phyloP scores from a whole-genome alignment of 306 rosid species.

The Lathyrus oleraceus region DNA sequence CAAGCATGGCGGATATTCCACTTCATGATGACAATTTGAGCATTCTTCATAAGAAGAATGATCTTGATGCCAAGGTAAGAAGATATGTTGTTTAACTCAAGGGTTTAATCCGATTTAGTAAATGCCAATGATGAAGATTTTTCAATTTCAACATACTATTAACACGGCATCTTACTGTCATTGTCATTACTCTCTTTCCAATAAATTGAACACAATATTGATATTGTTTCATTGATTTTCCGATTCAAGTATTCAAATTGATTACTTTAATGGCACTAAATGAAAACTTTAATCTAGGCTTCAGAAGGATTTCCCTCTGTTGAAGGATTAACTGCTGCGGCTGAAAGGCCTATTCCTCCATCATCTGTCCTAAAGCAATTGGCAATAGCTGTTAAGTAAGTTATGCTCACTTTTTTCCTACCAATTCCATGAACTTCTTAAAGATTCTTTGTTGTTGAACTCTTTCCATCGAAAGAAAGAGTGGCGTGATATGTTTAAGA shows the following conservation, averaged over 20 bases:
- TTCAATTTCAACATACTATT: not conserved
- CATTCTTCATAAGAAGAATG: conserved; percentile 60
- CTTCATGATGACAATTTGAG: conserved; percentile 66
- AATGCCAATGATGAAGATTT: conserved; percentile 11
- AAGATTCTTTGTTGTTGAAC: not conserved
- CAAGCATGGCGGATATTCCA: conserved; percentile 53
- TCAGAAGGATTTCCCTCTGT: conserved; percentile 60
- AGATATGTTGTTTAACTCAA: conserved; percentile 17
- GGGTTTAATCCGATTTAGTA: conserved; percentile 21
- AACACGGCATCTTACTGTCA: not conserved
- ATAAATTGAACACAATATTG: conserved; percentile 22
- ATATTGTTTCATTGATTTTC: conserved; percentile 13
- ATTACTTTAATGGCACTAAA: conserved; percentile 33
- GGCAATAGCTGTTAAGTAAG: conserved; percentile 93
- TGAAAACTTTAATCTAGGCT: conserved; percentile 43
- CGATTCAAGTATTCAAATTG: conserved; percentile 16
- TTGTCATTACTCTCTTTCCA: conserved; percentile 24
- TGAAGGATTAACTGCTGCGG: conserved; percentile 60
- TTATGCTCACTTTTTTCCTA: conserved; percentile 36
- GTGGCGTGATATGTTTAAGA: not conserved
- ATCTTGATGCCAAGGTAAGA: conserved; percentile 73
- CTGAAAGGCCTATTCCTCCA: conserved; percentile 60
- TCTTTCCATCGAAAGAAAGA: too few relatives aligned
- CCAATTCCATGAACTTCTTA: conserved; percentile 16
- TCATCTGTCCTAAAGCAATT: conserved; percentile 70